Evolutionary conservation across 1,284 basidiomycete species (phyloP).

Genomic region (Sparassis latifolia): DNA sequence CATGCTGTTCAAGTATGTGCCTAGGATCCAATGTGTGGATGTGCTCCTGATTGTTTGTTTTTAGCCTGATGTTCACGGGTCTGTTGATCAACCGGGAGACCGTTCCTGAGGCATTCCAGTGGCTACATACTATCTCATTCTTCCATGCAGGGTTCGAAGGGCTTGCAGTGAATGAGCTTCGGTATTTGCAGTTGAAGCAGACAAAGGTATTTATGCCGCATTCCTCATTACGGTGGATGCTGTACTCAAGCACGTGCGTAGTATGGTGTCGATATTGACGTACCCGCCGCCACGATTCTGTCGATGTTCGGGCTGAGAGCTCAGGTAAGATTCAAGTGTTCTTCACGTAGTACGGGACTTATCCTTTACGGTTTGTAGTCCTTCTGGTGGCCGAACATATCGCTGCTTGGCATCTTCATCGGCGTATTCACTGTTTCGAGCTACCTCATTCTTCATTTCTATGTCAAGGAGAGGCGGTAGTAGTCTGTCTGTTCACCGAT

Average conservation of each 20-base stretch:
- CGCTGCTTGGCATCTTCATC: constrained; percentile 80
- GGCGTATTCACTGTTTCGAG: constrained; percentile 68
- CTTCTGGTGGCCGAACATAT: constrained; percentile 95
- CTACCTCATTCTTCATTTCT: constrained; percentile 78
- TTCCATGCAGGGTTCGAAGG: constrained; percentile 99
- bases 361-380: constrained; percentile 41
- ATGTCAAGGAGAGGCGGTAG: constrained; percentile 86
- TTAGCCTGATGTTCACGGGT: constrained; percentile 90
- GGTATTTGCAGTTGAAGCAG: constrained; percentile 91
- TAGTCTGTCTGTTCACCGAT: not conserved
- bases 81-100: constrained; percentile 91
- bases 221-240: not conserved
- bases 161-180: constrained; percentile 90
- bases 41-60: constrained; percentile 3
- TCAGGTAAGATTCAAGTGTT: constrained; percentile 41
- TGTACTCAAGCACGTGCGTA: constrained; percentile 22
- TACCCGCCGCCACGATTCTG: constrained; percentile 89
- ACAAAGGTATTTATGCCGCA: constrained; percentile 56
- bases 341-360: not conserved
- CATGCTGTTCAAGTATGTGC: constrained; percentile 93
- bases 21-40: not conserved
- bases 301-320: constrained; percentile 86
- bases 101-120: constrained; percentile 65
- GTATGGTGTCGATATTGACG: constrained; percentile 91
- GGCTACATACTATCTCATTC: constrained; percentile 90